phyloP scores from a whole-genome alignment of 78 protist species.

The Dictyostelium discoideum region DNA sequence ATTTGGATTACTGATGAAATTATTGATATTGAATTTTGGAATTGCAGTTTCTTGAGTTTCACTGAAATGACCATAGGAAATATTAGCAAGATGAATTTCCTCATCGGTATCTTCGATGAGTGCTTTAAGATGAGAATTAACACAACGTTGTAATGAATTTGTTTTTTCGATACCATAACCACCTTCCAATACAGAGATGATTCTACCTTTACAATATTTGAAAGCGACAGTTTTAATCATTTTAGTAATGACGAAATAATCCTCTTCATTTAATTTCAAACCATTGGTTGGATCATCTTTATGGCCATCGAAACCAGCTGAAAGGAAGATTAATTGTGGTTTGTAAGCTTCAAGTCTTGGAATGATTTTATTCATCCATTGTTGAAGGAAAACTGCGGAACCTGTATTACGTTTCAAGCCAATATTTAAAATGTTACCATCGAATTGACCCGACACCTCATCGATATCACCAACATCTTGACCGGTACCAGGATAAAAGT shows the following conservation, averaged over 20 bases:
- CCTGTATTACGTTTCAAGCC: conserved; percentile 70
- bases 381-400: conserved; percentile 31
- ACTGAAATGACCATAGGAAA: background rate
- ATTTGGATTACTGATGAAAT: background rate
- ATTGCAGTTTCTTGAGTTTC: background rate
- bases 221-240: conserved; percentile 72
- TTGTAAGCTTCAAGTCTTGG: conserved; percentile 71
- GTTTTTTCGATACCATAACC: conserved; percentile 78
- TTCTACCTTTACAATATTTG: conserved; percentile 71
- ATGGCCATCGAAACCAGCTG: conserved; percentile 91
- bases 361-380: conserved; percentile 71
- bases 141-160: conserved; percentile 45
- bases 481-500: conserved; percentile 86
- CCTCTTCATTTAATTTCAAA: conserved; percentile 65
- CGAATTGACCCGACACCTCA: conserved; percentile 31
- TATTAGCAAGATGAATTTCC: conserved; percentile 17
- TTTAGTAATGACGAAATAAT: conserved; percentile 73
- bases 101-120: conserved; percentile 52
- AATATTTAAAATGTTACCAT: conserved; percentile 68
- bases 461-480: conserved; percentile 22
- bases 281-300: conserved; percentile 86
- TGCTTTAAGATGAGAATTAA: conserved; percentile 66
- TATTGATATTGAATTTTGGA: background rate
- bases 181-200: conserved; percentile 83
- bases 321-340: conserved; percentile 83